Evolutionary conservation across 2,329 filamentous ascomycete species (phyloP).

Genomic region (Calonectria honghensis): DNA sequence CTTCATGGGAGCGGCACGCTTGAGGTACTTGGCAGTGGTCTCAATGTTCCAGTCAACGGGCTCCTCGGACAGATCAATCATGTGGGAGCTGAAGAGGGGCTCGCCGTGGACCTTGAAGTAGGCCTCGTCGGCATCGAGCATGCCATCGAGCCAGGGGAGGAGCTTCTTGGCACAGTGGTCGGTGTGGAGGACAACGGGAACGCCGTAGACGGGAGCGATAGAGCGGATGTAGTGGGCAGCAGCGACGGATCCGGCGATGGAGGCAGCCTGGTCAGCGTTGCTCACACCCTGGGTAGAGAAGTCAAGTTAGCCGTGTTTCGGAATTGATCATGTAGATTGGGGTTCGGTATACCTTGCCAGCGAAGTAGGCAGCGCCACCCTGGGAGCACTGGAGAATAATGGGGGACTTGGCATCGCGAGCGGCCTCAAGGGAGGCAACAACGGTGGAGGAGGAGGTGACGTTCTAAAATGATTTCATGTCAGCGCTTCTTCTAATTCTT

Average conservation of each 20-base stretch:
- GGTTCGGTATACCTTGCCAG: constrained; percentile 79
- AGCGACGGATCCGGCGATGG: constrained; percentile 90
- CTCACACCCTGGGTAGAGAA: constrained; percentile 76
- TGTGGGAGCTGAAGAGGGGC: constrained; percentile 96
- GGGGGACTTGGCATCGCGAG: constrained; percentile 91
- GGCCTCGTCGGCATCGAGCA: constrained; percentile 94
- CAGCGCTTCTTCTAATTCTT: constrained; percentile 22
- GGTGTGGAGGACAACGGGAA: constrained; percentile 95
- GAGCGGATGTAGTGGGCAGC: constrained; percentile 95
- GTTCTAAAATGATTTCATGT: constrained; percentile 70
- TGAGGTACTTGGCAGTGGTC: constrained; percentile 94
- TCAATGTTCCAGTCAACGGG: constrained; percentile 91
- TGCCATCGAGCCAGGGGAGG: constrained; percentile 96
- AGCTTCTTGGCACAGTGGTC: constrained; percentile 99
- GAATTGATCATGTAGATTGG: not conserved
- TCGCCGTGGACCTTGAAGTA: constrained; percentile 96
- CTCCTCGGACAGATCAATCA: constrained; percentile 99
- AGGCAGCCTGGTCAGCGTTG: constrained; percentile 89
- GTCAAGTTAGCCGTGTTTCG: constrained; percentile 4
- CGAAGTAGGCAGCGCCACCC: constrained; percentile 94
- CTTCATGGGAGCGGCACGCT: constrained; percentile 96
- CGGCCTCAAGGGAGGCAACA: constrained; percentile 93
- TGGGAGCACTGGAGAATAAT: constrained; percentile 96
- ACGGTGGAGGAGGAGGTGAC: constrained; percentile 90
- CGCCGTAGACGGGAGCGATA: constrained; percentile 88